These are phyloP conservation scores for Cucumis variabilis DNA, from an alignment of 331 rosid species.

Conservation along the genomic window DNA sequence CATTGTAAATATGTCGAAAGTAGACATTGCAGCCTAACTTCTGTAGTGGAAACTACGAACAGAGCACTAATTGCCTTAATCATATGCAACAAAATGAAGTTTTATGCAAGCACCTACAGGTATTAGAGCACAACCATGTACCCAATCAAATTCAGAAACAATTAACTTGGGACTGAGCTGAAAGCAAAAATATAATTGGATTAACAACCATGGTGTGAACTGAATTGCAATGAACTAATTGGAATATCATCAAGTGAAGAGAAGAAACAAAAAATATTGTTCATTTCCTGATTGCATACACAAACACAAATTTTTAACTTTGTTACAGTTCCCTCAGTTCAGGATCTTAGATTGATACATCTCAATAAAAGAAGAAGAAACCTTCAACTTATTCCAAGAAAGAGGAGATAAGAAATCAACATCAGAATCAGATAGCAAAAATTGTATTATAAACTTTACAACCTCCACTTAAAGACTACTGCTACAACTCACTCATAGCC, in stretches of 20 bases:
- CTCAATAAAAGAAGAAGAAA: constrained; percentile 13
- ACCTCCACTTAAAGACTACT: too few species aligned
- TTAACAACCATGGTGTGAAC: background rate
- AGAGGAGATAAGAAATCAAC: constrained; percentile 8
- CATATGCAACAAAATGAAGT: constrained; percentile 10
- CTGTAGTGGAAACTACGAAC: background rate
- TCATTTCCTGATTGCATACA: background rate
- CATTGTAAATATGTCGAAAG: background rate
- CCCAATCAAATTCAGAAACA: background rate
- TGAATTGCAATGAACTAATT: constrained; percentile 10
- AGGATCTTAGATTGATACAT: background rate
- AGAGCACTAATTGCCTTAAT: background rate
- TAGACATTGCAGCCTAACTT: background rate
- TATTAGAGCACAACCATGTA: background rate
- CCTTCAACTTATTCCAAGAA: background rate
- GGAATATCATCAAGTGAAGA: background rate
- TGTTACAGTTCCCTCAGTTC: background rate
- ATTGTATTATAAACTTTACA: too few species aligned
- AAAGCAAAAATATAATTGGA: background rate
- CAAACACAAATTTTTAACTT: background rate
- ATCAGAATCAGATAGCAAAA: constrained; percentile 25
- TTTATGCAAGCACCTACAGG: background rate
- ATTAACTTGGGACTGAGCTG: background rate
- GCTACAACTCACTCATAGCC: too few species aligned
- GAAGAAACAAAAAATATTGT: background rate